phyloP scores from a whole-genome alignment of 1,284 basidiomycete genomes.

The Gymnopus androsaceus region DNA sequence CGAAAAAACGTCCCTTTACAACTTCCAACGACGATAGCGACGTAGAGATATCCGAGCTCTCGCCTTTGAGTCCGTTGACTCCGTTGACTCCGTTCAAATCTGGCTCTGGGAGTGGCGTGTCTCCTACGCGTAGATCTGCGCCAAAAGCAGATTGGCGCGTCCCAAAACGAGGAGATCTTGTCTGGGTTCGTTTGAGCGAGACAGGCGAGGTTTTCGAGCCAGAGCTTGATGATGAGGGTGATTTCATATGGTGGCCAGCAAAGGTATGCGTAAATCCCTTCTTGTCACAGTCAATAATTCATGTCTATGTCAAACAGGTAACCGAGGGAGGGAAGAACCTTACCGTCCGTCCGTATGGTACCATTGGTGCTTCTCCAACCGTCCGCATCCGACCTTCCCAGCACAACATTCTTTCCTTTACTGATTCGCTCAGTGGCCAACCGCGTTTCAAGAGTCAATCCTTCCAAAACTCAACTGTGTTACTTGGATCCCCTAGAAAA shows the following conservation, averaged over 20 bases:
- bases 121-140: no score
- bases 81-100: not conserved
- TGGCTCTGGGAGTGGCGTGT: not conserved
- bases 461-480: slow-evolving; percentile 23
- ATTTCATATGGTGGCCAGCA: slow-evolving; percentile 52
- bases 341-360: slow-evolving; percentile 29
- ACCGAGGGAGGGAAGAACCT: no score
- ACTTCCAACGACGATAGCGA: not conserved
- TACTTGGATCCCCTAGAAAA: slow-evolving; percentile 40
- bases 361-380: slow-evolving; percentile 1
- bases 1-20: not conserved
- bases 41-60: not conserved
- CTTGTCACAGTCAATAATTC: no score
- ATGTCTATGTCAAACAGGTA: no score
- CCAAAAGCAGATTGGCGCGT: slow-evolving; percentile 18
- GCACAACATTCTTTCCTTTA: slow-evolving; percentile 32
- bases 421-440: slow-evolving; percentile 24
- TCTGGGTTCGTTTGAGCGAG: slow-evolving; percentile 44
- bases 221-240: slow-evolving; percentile 23
- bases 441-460: slow-evolving; percentile 33
- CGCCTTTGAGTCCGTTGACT: not conserved
- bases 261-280: slow-evolving; percentile 34
- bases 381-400: slow-evolving; percentile 31
- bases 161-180: slow-evolving; percentile 33
- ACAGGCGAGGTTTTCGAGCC: slow-evolving; percentile 32